Base-by-base conservation (phyloP, 345 rosid genomes). In the Ailanthus altissimus region DNA sequence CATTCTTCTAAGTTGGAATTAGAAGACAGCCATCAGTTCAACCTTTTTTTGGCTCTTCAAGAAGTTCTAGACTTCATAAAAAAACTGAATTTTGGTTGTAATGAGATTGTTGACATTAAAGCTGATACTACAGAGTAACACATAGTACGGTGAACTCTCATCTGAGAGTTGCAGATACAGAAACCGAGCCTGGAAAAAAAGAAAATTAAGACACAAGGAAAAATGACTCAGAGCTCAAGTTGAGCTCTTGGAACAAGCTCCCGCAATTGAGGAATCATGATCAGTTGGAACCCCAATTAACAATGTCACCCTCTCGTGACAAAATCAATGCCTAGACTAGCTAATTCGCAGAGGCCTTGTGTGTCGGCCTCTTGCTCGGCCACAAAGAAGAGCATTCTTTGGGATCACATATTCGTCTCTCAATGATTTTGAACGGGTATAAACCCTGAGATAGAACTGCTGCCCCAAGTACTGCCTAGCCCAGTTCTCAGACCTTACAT, bases 391-490 rank as follows among this genome's bases (percentile, higher is more conserved):
- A 75, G 99, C 98, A 40, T 92, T 91, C 89, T 78, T 91, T 0
- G 99, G 99, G 67, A 94, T 93, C 0, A 92, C 93, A 46, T 76
- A 85, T 73, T 96, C 97, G 21, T 96, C 98, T 72, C 98, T 82
- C 77, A 83, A 88, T 51, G 99, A 96, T 64, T 79, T 85, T 21
- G 97, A 85, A 5, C 85, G 63, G 0, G 99, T 88, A 78, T 79
- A 92, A 70, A 96, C 99, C 73, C 98, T 83, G 59, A 96, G 84
- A 78, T 96, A 96, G 61, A 93, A 87, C 46, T 93, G 98, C 82
- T 96, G 98, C 5, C 98, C 99, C 26, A 93, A 82, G 71, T 95
- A 93, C 78, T 92, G 99, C 58, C 98, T 85, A 6, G 91, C 94
- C 99, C 98, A 96, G 54, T 81, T 83, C 88, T 96, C 94, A 1